Base-by-base conservation (phyloP, 2,329 filamentous ascomycete species). In the Thielaviopsis euricoi region DNA sequence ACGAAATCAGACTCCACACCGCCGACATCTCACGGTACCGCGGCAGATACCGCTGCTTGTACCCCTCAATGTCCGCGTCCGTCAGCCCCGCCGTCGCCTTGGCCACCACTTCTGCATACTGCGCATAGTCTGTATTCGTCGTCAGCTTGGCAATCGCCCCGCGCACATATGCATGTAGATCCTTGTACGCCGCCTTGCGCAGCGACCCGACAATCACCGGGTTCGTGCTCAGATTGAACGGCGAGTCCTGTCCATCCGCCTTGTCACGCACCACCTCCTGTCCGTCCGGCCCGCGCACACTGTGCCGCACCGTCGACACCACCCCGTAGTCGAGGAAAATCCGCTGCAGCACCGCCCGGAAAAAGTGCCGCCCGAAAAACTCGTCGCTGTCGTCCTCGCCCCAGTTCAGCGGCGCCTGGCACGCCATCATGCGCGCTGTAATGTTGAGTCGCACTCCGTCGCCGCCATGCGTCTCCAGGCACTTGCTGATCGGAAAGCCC, bases 401-500 rank as follows among this genome's bases (percentile, higher is more conserved):
- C 93, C 93, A 98, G 72, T 98, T 98, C 60, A 83, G 77, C 1
- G 93, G 90, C 7, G 93, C 93, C 72, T 98, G 93, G 54, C 94
- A 90, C 2, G 91, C 91, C 91, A 97, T 96, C 86, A 95, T 95
- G 51, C 93, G 82, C 0, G 93, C 89, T 3, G 93, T 98, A 67
- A 97, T 95, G 70, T 98, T 97, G 59, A 97, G 76, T 23, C 87
- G 80, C 52, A 97, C 76, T 2, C 89, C 89, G 9, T 76, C 74
- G 17, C 71, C 73, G 21, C 74, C 69, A 64, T 85, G 79, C 3
- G 69, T 80, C 70, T 66, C 76, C 53, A 96, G 74, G 15, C 77
- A 78, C 51, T 83, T 74, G 60, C 87, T 94, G 86, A 98, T 93
- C 0, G 93, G 93, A 65, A 96, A 98, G 3, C 93, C 93, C 62